Evolutionary conservation across 2,329 filamentous ascomycete genomes (phyloP), one percentile per base, ranked within the genome.

Genomic region (Clonostachys solani): DNA sequence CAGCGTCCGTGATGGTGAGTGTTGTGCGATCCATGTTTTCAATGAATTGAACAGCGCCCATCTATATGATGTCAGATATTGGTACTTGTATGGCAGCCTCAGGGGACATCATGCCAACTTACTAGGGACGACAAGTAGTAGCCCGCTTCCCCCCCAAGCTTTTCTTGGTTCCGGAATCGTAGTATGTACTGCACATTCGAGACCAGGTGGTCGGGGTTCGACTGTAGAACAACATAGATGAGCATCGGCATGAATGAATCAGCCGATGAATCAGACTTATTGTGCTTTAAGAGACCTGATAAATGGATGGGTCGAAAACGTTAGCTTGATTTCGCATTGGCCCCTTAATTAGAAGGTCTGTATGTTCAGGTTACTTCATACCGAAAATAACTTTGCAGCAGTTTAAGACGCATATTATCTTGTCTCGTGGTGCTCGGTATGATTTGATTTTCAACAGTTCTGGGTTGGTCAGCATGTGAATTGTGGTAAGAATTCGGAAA

Each of bases 351-450:
- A 8, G 35, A 8, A 3, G 12, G 12, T 12, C 13, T 43, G 2
- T 12, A 12, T 6, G 6, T 4, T 5, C 2, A 5, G 15, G 5
- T n/a, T 7, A 9, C 5, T 17, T 57, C 77, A 56, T 67, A 90
- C 88, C 94, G 66, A 99, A 97, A 53, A 99, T 97, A 52, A 99
- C 95, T 69, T 99, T 99, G 80, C 94, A 99, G 71, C 92, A 96
- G 68, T 99, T 99, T 47, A 99, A 72, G 42, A 97, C 90, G 65
- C 94, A 99, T 44, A 99, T 97, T 47, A 99, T 94, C 68, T 99
- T 99, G 73, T 99, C 94, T 57, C 94, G 77, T 5, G 94, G 94
- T n/a, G 94, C 94, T 55, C 95, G 83, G 62, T 99, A 99, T 9
- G 89, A 94, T 60, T 92, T 95, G 60, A 99, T 96, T 66, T 99